Evolutionary conservation across 495 filamentous ascomycete genomes (phyloP).

Genomic region (Xylaria curta): DNA sequence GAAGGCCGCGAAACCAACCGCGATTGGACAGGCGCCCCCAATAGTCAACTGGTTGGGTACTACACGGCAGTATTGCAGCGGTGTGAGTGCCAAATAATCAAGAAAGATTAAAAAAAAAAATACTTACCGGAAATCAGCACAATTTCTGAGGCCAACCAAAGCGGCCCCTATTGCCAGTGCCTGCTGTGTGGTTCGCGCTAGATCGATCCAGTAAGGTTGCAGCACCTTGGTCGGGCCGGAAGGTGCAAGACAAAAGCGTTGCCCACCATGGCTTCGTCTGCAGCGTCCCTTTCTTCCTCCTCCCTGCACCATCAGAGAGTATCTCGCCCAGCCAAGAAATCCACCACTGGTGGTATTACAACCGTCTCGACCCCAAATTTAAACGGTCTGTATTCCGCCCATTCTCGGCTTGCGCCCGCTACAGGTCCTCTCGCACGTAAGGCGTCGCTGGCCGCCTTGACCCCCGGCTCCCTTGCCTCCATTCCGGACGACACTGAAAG

Average conservation of each 20-base stretch:
- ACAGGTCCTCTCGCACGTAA: slow-evolving; percentile 65
- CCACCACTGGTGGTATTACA: slow-evolving; percentile 50
- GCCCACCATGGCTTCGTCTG: slow-evolving; percentile 41
- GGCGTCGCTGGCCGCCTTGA: slow-evolving; percentile 68
- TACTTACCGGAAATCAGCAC: background rate
- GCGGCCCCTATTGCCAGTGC: slow-evolving; percentile 7
- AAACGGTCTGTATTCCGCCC: slow-evolving; percentile 53
- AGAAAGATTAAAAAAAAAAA: background rate
- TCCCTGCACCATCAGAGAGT: slow-evolving; percentile 17
- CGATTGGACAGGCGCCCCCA: slow-evolving; percentile 15
- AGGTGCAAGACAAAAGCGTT: background rate
- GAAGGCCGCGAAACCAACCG: background rate
- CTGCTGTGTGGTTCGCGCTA: background rate
- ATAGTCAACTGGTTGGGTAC: background rate
- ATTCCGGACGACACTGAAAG: slow-evolving; percentile 66
- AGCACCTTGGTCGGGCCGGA: slow-evolving; percentile 4
- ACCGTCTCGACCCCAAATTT: slow-evolving; percentile 67
- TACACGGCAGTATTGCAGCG: background rate
- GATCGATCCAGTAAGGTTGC: background rate
- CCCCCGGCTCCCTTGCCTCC: slow-evolving; percentile 62
- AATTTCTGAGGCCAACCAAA: slow-evolving; percentile 1
- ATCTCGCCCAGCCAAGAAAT: slow-evolving; percentile 41
- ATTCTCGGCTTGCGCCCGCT: slow-evolving; percentile 49
- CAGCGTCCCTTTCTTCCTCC: slow-evolving; percentile 32
- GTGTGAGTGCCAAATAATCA: background rate